A percentile compares a stretch with the other conserved stretches of the same genome.
These are phyloP conservation scores for Lithohypha guttulata DNA, from an alignment of 2,329 filamentous ascomycete species.

Conservation along the genomic window DNA sequence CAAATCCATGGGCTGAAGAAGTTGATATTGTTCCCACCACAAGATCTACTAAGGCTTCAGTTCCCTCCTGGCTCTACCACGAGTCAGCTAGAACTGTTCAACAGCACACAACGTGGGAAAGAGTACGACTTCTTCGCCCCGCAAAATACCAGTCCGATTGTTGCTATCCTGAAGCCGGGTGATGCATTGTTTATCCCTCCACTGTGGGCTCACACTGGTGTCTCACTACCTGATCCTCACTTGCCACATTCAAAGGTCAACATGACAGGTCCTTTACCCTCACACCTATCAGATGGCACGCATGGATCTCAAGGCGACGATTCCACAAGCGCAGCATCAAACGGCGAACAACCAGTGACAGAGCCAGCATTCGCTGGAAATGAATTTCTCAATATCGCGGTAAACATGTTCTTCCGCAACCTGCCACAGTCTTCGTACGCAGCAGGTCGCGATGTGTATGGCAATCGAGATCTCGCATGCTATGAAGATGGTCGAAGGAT, in stretches of 20 bases:
- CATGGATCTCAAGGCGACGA: neutral
- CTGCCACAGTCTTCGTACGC: constrained; percentile 55
- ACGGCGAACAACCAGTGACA: constrained; percentile 22
- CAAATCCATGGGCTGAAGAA: constrained; percentile 63
- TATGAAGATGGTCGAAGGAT: constrained; percentile 74
- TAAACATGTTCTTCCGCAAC: constrained; percentile 83
- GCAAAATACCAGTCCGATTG: constrained; percentile 49
- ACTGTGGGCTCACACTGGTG: constrained; percentile 71
- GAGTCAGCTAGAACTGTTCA: constrained; percentile 54
- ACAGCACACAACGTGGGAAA: constrained; percentile 27
- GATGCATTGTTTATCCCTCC: constrained; percentile 73
- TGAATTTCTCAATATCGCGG: constrained; percentile 53
- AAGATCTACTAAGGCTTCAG: constrained; percentile 57
- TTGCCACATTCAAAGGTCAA: neutral
- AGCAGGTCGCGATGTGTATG: constrained; percentile 71
- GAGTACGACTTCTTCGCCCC: constrained; percentile 18
- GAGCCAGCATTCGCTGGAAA: constrained; percentile 6
- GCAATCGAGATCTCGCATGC: constrained; percentile 71
- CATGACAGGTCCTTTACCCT: neutral
- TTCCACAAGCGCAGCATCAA: neutral
- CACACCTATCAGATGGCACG: too few species aligned
- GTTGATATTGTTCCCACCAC: constrained; percentile 66
- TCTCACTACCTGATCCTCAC: constrained; percentile 38
- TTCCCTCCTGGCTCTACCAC: constrained; percentile 71
- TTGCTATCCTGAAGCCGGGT: constrained; percentile 56